A percentile compares a stretch with the other conserved stretches of the same genome.
Evolutionary conservation across 2,329 filamentous ascomycete species (phyloP).

Genomic region (Aspergillus jensenii): DNA sequence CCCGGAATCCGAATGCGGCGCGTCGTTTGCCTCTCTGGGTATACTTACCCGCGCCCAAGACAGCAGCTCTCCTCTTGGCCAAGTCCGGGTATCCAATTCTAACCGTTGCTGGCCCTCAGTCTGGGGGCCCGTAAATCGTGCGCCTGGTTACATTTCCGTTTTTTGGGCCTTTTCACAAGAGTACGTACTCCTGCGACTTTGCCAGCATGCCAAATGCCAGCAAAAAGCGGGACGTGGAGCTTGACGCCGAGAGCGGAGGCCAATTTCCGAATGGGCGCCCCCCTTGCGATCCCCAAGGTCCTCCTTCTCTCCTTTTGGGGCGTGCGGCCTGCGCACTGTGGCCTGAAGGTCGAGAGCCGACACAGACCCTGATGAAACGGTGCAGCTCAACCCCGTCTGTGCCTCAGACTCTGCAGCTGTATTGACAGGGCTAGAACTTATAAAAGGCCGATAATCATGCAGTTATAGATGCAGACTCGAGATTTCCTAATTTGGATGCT

Average conservation of each 20-base stretch:
- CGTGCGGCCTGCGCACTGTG: not conserved
- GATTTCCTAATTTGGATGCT: not conserved
- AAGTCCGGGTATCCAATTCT: not conserved
- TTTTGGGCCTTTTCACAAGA: not conserved
- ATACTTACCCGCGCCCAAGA: no score
- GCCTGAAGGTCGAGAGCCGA: not conserved
- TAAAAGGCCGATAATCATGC: conserved; percentile 14
- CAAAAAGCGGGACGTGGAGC: conserved; percentile 10
- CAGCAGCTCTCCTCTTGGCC: not conserved
- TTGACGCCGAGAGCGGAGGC: conserved; percentile 18
- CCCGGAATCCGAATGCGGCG: not conserved
- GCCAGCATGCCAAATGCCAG: not conserved
- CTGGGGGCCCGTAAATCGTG: no score
- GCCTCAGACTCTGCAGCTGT: not conserved
- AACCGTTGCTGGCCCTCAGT: not conserved
- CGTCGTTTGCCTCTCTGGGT: not conserved
- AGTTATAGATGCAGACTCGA: not conserved
- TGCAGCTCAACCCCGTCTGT: conserved; percentile 11
- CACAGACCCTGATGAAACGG: conserved; percentile 11
- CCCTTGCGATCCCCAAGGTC: conserved; percentile 7
- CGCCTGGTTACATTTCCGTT: not conserved
- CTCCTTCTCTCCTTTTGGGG: not conserved
- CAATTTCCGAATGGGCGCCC: conserved; percentile 15
- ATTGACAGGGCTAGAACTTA: not conserved
- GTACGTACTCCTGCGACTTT: no score